Conservation (phyloP, 352 stramenopile genomes). For the Phytophthora sp. region DNA sequence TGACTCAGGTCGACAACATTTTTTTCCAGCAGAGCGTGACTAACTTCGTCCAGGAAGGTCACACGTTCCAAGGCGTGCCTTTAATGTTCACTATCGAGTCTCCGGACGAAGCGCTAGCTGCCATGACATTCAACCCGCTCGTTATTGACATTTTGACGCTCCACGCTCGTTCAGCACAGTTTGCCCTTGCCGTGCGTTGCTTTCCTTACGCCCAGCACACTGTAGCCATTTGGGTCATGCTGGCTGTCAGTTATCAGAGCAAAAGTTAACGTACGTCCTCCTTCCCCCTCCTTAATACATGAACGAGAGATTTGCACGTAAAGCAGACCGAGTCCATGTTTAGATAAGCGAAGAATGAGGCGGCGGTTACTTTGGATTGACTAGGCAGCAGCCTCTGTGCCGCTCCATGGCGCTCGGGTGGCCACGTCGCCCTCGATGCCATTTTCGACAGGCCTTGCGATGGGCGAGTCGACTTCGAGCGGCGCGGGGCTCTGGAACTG, state of each 20-base stretch:
- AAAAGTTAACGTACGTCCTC: slow-evolving; percentile 4
- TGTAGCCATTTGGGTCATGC: slow-evolving; percentile 82
- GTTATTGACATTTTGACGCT: slow-evolving; percentile 66
- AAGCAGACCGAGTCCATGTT: slow-evolving; percentile 3
- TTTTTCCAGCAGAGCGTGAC: slow-evolving; percentile 88
- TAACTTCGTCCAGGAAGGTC: slow-evolving; percentile 72
- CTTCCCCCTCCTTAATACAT: neutral
- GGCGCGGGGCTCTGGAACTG: slow-evolving; percentile 40
- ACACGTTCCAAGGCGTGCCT: slow-evolving; percentile 90
- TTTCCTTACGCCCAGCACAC: slow-evolving; percentile 83
- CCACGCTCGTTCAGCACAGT: slow-evolving; percentile 62
- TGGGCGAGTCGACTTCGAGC: slow-evolving; percentile 33
- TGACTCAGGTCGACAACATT: slow-evolving; percentile 72
- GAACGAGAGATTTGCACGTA: neutral
- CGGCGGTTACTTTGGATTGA: neutral
- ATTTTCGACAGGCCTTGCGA: slow-evolving; percentile 25
- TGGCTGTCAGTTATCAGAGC: slow-evolving; percentile 75
- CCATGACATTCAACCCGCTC: slow-evolving; percentile 54
- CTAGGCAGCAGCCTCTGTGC: slow-evolving; percentile 24
- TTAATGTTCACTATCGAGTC: slow-evolving; percentile 54
- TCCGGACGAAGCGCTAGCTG: slow-evolving; percentile 45
- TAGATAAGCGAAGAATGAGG: slow-evolving; percentile 10
- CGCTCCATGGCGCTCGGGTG: slow-evolving; percentile 53
- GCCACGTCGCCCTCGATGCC: slow-evolving; percentile 41
- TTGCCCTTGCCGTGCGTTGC: slow-evolving; percentile 75